phyloP scores from a whole-genome alignment of 2,329 filamentous ascomycete species.

The Chalara sp. region DNA sequence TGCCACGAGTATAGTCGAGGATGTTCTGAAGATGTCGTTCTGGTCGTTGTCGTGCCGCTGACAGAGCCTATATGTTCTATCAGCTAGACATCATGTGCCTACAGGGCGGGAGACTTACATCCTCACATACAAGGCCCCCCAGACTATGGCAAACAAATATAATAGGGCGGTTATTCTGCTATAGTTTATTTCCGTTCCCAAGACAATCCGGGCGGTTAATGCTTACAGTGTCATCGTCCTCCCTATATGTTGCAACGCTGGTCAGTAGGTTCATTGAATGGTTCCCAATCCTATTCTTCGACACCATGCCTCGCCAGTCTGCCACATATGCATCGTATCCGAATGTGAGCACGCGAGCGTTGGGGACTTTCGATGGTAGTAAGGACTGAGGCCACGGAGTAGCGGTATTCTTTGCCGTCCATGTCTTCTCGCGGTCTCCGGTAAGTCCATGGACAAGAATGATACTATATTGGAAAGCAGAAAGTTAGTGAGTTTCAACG shows the following conservation, averaged over 20 bases:
- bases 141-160: constrained; percentile 4
- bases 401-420: constrained; percentile 26
- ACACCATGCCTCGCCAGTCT: constrained; percentile 21
- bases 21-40: constrained; percentile 26
- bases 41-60: constrained; percentile 20
- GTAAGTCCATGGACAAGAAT: constrained; percentile 36
- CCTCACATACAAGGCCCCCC: constrained; percentile 1
- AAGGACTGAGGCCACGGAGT: constrained; percentile 30
- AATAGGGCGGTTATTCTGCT: constrained; percentile 5
- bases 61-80: not conserved
- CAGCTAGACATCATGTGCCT: not conserved
- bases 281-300: constrained; percentile 22
- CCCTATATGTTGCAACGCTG: constrained; percentile 19
- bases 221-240: constrained; percentile 22
- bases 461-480: constrained; percentile 15
- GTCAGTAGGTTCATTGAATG: constrained; percentile 26
- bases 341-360: constrained; percentile 31
- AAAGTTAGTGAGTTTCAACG: too few relatives aligned
- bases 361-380: constrained; percentile 24
- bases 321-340: constrained; percentile 31
- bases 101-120: not conserved
- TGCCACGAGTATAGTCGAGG: constrained; percentile 22
- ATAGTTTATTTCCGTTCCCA: constrained; percentile 6
- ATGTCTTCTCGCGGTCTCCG: constrained; percentile 32
- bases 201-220: constrained; percentile 1